phyloP scores from a whole-genome alignment of 768 basidiomycete genomes.

The Cystoderma amianthinum region DNA sequence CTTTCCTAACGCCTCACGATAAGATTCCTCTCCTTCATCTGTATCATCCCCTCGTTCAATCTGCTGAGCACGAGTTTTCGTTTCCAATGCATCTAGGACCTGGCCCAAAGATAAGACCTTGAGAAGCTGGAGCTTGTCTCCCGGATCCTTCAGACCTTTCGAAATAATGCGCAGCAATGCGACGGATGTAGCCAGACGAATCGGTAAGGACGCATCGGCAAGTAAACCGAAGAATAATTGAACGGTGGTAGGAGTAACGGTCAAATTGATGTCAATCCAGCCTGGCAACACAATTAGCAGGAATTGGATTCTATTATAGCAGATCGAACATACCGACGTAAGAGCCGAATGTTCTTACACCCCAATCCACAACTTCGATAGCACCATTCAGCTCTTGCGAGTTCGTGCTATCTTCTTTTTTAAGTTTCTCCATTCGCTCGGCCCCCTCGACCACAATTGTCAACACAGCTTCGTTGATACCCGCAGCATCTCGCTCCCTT shows the following conservation, averaged over 20 bases:
- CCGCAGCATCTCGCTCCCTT: slow-evolving; percentile 79
- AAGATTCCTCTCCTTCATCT: slow-evolving; percentile 87
- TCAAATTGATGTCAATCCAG: slow-evolving; percentile 97
- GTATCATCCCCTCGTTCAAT: slow-evolving; percentile 56
- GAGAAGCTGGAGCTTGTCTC: slow-evolving; percentile 84
- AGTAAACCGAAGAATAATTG: slow-evolving; percentile 80
- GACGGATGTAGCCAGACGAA: slow-evolving; percentile 79
- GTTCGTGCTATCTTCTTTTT: slow-evolving; percentile 39
- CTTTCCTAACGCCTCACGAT: slow-evolving; percentile 83
- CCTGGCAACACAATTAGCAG: too few species aligned
- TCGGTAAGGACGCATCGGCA: slow-evolving; percentile 66
- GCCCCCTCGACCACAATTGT: slow-evolving; percentile 71
- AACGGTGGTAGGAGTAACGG: slow-evolving; percentile 86
- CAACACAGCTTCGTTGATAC: slow-evolving; percentile 83
- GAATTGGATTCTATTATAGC: neutral
- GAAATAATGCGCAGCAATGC: slow-evolving; percentile 77
- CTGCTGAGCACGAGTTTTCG: slow-evolving; percentile 65
- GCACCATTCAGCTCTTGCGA: slow-evolving; percentile 48
- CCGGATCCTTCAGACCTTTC: slow-evolving; percentile 89
- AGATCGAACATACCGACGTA: slow-evolving; percentile 89
- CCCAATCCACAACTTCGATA: slow-evolving; percentile 84
- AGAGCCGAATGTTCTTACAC: slow-evolving; percentile 86
- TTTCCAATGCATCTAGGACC: slow-evolving; percentile 76
- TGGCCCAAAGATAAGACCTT: slow-evolving; percentile 83
- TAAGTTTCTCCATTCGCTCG: slow-evolving; percentile 46